These are phyloP conservation scores for Oidium heveae DNA, from an alignment of 2,329 filamentous ascomycete species.

Conservation along the genomic window DNA sequence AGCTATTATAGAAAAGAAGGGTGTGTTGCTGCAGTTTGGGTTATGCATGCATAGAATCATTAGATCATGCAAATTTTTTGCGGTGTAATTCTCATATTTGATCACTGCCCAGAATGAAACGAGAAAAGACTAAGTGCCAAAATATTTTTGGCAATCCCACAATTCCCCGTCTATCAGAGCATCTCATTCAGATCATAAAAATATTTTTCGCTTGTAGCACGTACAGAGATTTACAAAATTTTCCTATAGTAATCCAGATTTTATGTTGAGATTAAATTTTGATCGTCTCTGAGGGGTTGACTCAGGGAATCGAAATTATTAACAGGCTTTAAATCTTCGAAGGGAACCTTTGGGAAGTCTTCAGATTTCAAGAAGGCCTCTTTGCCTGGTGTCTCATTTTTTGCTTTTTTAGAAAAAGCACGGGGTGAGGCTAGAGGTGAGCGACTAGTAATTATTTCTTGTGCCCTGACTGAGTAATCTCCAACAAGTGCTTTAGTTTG, in stretches of 20 bases:
- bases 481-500: slow-evolving; percentile 42
- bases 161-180: too few species aligned
- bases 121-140: too few species aligned
- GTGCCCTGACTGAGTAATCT: slow-evolving; percentile 42
- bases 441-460: slow-evolving; percentile 30
- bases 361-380: slow-evolving; percentile 11
- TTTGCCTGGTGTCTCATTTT: slow-evolving; percentile 8
- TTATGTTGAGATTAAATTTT: neutral
- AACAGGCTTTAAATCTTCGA: neutral
- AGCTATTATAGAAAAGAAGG: too few species aligned
- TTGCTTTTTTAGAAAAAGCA: slow-evolving; percentile 6
- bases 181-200: too few species aligned
- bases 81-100: too few species aligned
- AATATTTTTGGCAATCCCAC: too few species aligned
- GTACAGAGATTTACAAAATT: too few species aligned
- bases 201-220: too few species aligned
- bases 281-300: neutral
- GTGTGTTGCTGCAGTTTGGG: too few species aligned
- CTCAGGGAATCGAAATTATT: neutral
- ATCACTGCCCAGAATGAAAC: too few species aligned
- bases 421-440: slow-evolving; percentile 11
- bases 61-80: too few species aligned
- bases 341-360: slow-evolving; percentile 9
- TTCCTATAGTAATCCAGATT: neutral
- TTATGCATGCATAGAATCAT: too few species aligned